phyloP scores from a whole-genome alignment of 352 stramenopile species.

The Thalassiosira livingstoniorum region DNA sequence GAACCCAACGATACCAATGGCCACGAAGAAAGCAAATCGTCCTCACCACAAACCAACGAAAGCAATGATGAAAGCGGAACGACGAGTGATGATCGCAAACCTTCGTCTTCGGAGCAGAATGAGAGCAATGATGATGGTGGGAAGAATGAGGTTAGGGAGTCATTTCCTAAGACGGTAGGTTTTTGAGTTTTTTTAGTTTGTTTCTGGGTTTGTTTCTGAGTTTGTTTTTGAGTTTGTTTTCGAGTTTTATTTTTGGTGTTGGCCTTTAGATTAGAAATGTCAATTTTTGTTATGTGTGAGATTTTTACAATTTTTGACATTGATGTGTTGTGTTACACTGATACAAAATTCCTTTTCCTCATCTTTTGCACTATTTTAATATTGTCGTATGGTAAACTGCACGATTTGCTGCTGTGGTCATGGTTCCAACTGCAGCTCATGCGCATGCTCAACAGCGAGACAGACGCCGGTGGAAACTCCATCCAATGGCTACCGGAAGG shows the following conservation, averaged over 20 bases:
- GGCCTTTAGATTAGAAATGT: no score
- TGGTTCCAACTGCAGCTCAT: constrained; percentile 17
- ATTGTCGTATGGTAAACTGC: no score
- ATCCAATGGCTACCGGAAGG: constrained; percentile 29
- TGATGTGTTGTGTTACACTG: not conserved
- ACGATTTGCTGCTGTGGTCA: no score
- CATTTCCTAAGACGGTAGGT: not conserved
- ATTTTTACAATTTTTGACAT: not conserved
- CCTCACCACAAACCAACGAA: not conserved
- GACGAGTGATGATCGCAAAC: constrained; percentile 1
- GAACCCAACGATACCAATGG: no score
- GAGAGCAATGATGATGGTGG: not conserved
- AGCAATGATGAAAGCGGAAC: not conserved
- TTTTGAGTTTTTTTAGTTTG: not conserved
- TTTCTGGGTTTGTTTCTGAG: not conserved
- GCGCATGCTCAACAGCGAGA: constrained; percentile 28
- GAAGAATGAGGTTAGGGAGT: not conserved
- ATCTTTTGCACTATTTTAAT: not conserved
- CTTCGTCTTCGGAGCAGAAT: not conserved
- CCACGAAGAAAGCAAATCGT: no score
- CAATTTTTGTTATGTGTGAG: no score
- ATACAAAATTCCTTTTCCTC: not conserved
- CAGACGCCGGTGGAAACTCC: not conserved
- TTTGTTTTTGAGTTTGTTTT: no score
- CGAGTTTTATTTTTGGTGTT: no score